phyloP scores from a whole-genome alignment of 2,329 filamentous ascomycete genomes.

The Mycosphaerella sp. region DNA sequence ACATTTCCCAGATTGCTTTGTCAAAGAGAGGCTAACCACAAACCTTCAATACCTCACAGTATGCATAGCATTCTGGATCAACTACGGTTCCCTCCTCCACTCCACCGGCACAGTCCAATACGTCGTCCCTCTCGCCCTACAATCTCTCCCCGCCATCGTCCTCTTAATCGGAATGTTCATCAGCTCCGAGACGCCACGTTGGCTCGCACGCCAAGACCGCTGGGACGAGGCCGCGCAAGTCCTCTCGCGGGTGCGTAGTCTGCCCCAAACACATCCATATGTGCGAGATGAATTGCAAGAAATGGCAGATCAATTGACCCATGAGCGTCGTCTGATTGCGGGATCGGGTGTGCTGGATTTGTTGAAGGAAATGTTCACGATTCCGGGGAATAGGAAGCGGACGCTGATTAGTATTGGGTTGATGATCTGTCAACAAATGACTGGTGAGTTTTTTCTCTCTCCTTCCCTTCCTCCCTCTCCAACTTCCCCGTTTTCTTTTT shows the following conservation, averaged over 20 bases:
- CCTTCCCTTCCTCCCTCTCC: too few species aligned
- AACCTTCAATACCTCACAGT: too few species aligned
- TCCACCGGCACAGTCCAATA: conserved; percentile 40
- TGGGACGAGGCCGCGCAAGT: conserved; percentile 58
- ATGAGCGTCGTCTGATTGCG: conserved; percentile 63
- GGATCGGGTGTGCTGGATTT: conserved; percentile 58
- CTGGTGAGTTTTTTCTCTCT: conserved; percentile 44
- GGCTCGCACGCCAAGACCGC: conserved; percentile 59
- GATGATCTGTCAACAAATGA: conserved; percentile 68
- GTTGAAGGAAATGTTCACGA: conserved; percentile 62
- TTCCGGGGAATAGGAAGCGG: conserved; percentile 58
- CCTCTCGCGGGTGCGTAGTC: conserved; percentile 50
- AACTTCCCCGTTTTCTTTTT: too few species aligned
- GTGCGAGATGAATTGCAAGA: conserved; percentile 50
- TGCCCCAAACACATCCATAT: conserved; percentile 58
- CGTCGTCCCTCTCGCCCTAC: conserved; percentile 58
- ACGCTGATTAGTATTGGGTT: conserved; percentile 58
- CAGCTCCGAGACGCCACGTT: conserved; percentile 36
- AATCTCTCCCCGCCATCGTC: conserved; percentile 57
- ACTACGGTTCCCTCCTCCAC: conserved; percentile 48
- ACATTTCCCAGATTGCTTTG: too few species aligned
- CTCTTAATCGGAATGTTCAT: conserved; percentile 58
- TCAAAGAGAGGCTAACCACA: too few species aligned
- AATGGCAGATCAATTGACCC: conserved; percentile 61
- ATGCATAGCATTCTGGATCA: conserved; percentile 37